A percentile compares a stretch with the other conserved stretches of the same genome.
These are phyloP conservation scores for Metschnikowia shivogae DNA, from an alignment of 805 yeast species.

Conservation along the genomic window DNA sequence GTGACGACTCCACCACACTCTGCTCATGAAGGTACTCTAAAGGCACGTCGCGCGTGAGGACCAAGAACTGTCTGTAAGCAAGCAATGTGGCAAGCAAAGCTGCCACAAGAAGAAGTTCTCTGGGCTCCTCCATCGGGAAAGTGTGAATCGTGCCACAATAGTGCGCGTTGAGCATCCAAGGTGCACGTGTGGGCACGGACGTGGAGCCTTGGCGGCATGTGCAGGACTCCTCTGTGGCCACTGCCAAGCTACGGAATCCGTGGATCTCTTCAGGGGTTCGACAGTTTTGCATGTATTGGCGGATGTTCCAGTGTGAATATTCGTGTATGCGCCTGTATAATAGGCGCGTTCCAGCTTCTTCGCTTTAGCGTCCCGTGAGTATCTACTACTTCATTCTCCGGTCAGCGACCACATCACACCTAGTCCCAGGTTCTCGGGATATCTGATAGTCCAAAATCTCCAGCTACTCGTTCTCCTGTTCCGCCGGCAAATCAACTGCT, in stretches of 20 bases:
- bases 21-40: conserved; percentile 59
- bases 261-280: too few relatives aligned
- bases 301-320: too few relatives aligned
- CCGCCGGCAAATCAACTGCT: too few relatives aligned
- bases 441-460: too few relatives aligned
- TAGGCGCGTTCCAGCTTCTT: conserved; percentile 1
- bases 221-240: not conserved
- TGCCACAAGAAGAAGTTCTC: conserved; percentile 15
- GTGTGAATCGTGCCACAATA: not conserved
- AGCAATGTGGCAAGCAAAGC: conserved; percentile 15
- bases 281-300: too few relatives aligned
- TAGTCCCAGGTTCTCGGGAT: too few relatives aligned
- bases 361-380: not conserved
- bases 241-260: too few relatives aligned
- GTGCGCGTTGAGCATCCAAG: conserved; percentile 1
- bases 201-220: not conserved
- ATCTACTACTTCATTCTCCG: too few relatives aligned
- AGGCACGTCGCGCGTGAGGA: conserved; percentile 50
- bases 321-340: conserved; percentile 3
- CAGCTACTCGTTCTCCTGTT: too few relatives aligned
- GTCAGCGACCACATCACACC: too few relatives aligned
- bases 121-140: conserved; percentile 10
- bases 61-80: conserved; percentile 23
- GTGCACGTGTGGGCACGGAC: not conserved
- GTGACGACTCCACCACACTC: conserved; percentile 58